These are phyloP conservation scores for Yamadazyma laniorum DNA, from an alignment of 805 yeast species.

Conservation along the genomic window DNA sequence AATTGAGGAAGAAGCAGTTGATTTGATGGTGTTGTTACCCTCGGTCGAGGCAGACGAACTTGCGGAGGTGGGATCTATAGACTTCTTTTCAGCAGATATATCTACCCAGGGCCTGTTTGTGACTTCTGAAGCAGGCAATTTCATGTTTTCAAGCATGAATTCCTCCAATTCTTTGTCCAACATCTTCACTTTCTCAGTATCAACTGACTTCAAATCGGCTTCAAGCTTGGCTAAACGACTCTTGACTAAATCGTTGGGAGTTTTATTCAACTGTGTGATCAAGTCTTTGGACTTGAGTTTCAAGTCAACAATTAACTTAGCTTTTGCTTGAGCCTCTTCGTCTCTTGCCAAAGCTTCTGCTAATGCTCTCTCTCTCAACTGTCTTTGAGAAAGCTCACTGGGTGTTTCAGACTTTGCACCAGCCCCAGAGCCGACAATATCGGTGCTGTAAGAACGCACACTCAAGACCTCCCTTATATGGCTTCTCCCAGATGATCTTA, in stretches of 20 bases:
- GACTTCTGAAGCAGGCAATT: constrained; percentile 29
- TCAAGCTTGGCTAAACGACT: constrained; percentile 31
- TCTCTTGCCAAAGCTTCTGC: constrained; percentile 45
- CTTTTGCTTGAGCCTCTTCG: constrained; percentile 37
- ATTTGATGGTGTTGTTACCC: constrained; percentile 18
- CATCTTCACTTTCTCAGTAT: constrained; percentile 33
- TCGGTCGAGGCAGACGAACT: constrained; percentile 5
- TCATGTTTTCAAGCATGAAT: constrained; percentile 32
- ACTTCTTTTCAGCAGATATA: constrained; percentile 4
- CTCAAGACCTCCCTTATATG: background rate
- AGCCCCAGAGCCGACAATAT: background rate
- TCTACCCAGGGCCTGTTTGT: constrained; percentile 35
- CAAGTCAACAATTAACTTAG: constrained; percentile 34
- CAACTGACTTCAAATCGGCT: constrained; percentile 26
- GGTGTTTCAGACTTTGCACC: background rate
- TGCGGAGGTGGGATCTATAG: constrained; percentile 1
- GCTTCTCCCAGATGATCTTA: constrained; percentile 2
- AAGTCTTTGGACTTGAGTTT: constrained; percentile 24
- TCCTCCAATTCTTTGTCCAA: constrained; percentile 42
- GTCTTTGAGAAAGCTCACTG: background rate
- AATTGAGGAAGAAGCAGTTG: constrained; percentile 32
- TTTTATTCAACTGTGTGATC: constrained; percentile 32
- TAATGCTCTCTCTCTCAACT: constrained; percentile 37
- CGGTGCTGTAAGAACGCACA: background rate
- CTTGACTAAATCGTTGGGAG: constrained; percentile 31